Percentiles rank a stretch among this genome's conserved stretches.
These are phyloP conservation scores for Trichophyton verrucosum DNA, from an alignment of 2,329 filamentous ascomycete species.

Conservation along the genomic window DNA sequence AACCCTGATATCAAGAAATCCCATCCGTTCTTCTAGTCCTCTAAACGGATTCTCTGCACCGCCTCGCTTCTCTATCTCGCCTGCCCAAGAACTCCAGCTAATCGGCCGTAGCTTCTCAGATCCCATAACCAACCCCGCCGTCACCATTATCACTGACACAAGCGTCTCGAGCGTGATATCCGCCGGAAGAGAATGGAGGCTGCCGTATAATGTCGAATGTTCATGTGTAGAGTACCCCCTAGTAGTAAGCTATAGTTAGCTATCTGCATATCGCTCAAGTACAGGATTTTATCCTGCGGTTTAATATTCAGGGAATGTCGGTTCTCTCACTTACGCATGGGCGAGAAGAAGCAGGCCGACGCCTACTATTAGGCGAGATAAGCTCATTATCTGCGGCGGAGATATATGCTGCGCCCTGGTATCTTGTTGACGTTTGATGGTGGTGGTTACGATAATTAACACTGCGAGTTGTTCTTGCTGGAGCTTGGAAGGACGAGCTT, in stretches of 20 bases:
- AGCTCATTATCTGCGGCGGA: conserved; percentile 38
- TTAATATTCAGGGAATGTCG: neutral
- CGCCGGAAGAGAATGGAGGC: conserved; percentile 52
- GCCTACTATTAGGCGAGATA: conserved; percentile 56
- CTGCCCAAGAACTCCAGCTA: conserved; percentile 67
- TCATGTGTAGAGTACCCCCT: conserved; percentile 97
- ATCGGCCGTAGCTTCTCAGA: conserved; percentile 74
- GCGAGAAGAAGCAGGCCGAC: conserved; percentile 67
- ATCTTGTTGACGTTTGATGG: neutral
- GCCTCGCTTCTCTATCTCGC: conserved; percentile 55
- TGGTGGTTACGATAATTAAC: neutral
- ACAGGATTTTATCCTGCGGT: neutral
- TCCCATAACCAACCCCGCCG: conserved; percentile 65
- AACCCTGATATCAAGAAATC: conserved; percentile 79
- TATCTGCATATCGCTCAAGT: neutral
- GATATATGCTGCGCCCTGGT: neutral
- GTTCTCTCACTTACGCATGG: conserved; percentile 62
- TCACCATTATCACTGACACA: conserved; percentile 65
- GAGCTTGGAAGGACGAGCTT: neutral
- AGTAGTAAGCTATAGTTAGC: conserved; percentile 7
- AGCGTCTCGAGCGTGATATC: conserved; percentile 86
- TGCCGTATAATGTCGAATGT: conserved; percentile 61
- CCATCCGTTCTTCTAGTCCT: conserved; percentile 63
- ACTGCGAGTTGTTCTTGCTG: neutral
- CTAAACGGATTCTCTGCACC: conserved; percentile 67